A percentile compares a stretch with the other conserved stretches of the same genome.
phyloP scores from a whole-genome alignment of 2,329 filamentous ascomycete species.

The Hypoxylon sp. region DNA sequence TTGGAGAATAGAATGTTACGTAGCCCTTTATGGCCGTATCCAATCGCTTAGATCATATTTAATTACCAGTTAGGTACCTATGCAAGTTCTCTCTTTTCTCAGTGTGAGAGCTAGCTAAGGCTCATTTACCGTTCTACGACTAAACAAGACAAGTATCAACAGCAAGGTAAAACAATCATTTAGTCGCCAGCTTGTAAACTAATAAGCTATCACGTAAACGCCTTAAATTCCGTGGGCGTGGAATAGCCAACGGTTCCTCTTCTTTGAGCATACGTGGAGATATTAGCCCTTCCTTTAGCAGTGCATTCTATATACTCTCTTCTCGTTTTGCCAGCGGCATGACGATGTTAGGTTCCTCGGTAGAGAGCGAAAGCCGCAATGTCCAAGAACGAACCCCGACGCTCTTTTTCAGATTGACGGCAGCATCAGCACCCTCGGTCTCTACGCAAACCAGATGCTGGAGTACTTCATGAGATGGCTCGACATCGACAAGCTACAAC shows the following conservation, averaged over 20 bases:
- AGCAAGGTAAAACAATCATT: background rate
- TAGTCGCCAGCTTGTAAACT: background rate
- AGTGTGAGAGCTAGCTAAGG: background rate
- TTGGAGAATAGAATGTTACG: too few species aligned
- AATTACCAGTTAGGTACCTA: too few species aligned
- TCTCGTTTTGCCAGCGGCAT: conserved; percentile 6
- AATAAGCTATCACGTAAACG: background rate
- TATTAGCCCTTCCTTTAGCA: background rate
- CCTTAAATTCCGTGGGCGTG: background rate
- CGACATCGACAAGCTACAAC: conserved; percentile 14
- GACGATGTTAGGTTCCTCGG: background rate
- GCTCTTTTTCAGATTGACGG: conserved; percentile 1
- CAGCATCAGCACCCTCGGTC: conserved; percentile 3
- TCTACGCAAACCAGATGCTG: conserved; percentile 5
- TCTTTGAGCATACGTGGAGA: background rate
- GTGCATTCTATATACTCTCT: conserved; percentile 10
- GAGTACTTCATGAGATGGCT: conserved; percentile 18
- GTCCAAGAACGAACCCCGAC: background rate
- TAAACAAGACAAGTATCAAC: background rate
- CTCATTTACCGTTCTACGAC: background rate
- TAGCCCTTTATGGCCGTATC: background rate
- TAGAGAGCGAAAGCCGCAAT: background rate
- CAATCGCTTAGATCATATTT: too few species aligned
- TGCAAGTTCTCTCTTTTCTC: background rate
- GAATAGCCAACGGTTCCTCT: background rate